Conservation (phyloP, 306 rosid species). For the Lupinus albus region DNA sequence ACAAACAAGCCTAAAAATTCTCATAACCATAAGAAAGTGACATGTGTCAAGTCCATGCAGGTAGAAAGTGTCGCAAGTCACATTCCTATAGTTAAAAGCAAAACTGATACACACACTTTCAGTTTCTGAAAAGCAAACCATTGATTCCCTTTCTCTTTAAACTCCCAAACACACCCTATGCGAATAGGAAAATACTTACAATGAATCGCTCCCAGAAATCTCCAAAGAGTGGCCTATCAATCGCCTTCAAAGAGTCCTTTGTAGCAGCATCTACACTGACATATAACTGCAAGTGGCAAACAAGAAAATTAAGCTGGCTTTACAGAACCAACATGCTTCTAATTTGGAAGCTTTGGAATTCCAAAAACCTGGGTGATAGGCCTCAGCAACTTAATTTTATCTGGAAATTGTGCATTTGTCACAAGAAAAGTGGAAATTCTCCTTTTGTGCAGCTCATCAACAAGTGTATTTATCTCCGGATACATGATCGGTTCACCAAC, state of each 20-base stretch:
- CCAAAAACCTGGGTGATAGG: conserved; percentile 83
- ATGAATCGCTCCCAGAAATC: conserved; percentile 97
- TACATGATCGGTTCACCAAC: conserved; percentile 99
- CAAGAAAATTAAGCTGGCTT: conserved; percentile 32
- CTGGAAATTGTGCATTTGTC: conserved; percentile 98
- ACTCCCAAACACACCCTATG: neutral
- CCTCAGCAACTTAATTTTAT: conserved; percentile 67
- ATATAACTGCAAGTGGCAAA: conserved; percentile 70
- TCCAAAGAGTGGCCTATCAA: conserved; percentile 96
- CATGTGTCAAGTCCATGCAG: too few species aligned
- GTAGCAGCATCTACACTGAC: conserved; percentile 99
- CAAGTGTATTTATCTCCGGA: conserved; percentile 87
- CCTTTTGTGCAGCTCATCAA: conserved; percentile 84
- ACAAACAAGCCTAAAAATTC: too few species aligned
- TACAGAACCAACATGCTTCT: conserved; percentile 17
- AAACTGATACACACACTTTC: neutral
- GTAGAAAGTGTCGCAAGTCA: too few species aligned
- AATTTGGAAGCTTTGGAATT: conserved; percentile 17
- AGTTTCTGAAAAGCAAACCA: too few species aligned
- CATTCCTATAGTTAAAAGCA: neutral
- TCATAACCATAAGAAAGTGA: too few species aligned
- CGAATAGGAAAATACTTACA: conserved; percentile 53
- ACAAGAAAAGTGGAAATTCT: conserved; percentile 91
- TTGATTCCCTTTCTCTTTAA: neutral
- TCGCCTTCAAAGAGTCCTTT: conserved; percentile 90